Evolutionary conservation across 1,284 basidiomycete species (phyloP).

Genomic region (Microbotryomycetes sp.): DNA sequence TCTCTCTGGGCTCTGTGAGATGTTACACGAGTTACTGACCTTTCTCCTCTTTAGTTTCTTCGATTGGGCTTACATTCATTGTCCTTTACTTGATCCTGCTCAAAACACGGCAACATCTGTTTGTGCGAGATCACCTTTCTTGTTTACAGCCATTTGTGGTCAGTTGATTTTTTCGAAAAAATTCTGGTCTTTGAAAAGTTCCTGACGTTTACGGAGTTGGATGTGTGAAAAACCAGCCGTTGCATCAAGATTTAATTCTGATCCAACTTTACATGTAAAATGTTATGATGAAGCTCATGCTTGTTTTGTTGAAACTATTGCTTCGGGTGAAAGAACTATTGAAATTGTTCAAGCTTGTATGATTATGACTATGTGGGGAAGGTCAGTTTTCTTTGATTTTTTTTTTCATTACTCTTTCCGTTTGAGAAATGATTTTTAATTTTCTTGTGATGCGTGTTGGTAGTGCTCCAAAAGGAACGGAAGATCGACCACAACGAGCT

Average conservation of each 20-base stretch:
- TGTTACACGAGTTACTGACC: not conserved
- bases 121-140: constrained; percentile 20
- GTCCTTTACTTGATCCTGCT: constrained; percentile 23
- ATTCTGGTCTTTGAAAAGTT: too few relatives aligned
- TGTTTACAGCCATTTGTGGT: constrained; percentile 23
- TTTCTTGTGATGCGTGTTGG: too few relatives aligned
- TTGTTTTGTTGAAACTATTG: constrained; percentile 25
- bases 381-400: not conserved
- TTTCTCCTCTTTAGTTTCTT: constrained; percentile 9
- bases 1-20: not conserved
- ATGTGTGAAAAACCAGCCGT: constrained; percentile 3
- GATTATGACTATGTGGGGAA: constrained; percentile 23
- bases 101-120: constrained; percentile 17
- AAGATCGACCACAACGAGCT: constrained; percentile 27
- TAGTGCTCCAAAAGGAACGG: constrained; percentile 7
- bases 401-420: too few relatives aligned
- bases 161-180: too few relatives aligned
- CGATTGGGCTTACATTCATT: constrained; percentile 25
- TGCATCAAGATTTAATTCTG: constrained; percentile 24
- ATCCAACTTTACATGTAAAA: constrained; percentile 18
- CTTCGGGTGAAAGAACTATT: constrained; percentile 13
- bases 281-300: constrained; percentile 26
- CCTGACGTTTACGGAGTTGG: not conserved
- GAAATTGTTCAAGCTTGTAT: constrained; percentile 23
- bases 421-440: too few relatives aligned